Base-by-base conservation (phyloP, 139 green algal species). In the Helicosporidium sp. region DNA sequence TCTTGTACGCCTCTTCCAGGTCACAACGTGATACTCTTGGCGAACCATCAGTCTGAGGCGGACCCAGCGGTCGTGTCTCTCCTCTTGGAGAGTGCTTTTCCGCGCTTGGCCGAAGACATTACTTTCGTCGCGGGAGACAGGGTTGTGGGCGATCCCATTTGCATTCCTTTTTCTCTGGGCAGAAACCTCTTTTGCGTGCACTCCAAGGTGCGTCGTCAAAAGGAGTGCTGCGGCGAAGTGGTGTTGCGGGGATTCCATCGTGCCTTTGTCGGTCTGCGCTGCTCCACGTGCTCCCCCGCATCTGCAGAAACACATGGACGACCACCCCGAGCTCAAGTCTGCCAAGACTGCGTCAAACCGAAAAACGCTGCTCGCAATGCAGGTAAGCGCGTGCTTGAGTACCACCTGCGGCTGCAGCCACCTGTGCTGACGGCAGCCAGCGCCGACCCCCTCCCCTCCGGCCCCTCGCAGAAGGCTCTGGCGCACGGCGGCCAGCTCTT, bases 151-250 rank as follows among this genome's bases (percentile, higher is more conserved):
- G 90, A 99, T 54, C 61, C 84, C 2, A 65, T 99, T 60, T 94
- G 77, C 75, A 93, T 92, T 55, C 90, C 90, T 31, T 99, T 97
- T 80, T 88, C 70, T 58, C 96, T 99, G 87, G 89, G 89, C 26
- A 78, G 90, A 58, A 97, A 99, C 74, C 75, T 99, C 17, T 93
- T 96, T 51, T 99, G 90, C 62, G 85, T 99, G 40, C 75, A 96
- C 69, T 92, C 76, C 43, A 96, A 95, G 73, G 45, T 47, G 33
- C 3, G 49, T 10, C 31, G n/a, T n/a, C n/a, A n/a, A n/a, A n/a
- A n/a, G n/a, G n/a, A n/a, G n/a, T n/a, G n/a, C n/a, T n/a, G n/a
- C n/a, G n/a, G n/a, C n/a, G n/a, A n/a, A n/a, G n/a, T n/a, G n/a
- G n/a, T n/a, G n/a, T n/a, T n/a, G n/a, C n/a, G n/a, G n/a, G n/a